Percentiles rank a stretch among this genome's conserved stretches.
Evolutionary conservation across 2,329 filamentous ascomycete species (phyloP).

Genomic region (Colletotrichum spinosum): DNA sequence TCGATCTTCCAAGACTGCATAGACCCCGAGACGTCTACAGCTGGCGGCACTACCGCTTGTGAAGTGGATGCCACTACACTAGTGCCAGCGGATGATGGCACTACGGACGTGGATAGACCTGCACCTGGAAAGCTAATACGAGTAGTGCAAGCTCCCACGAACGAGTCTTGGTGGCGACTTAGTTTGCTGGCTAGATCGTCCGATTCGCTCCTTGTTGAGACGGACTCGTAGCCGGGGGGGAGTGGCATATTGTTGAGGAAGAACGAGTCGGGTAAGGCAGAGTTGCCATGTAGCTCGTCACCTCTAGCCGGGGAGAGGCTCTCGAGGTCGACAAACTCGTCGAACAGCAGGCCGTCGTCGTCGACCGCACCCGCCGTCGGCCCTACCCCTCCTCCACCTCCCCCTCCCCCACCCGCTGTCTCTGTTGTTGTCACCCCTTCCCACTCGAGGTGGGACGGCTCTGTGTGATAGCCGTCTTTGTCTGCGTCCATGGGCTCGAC

Average conservation of each 20-base stretch:
- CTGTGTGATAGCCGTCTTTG: slow-evolving; percentile 29
- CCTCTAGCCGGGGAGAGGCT: slow-evolving; percentile 31
- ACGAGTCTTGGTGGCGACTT: slow-evolving; percentile 35
- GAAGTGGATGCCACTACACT: slow-evolving; percentile 25
- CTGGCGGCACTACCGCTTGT: slow-evolving; percentile 23
- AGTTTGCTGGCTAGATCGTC: slow-evolving; percentile 38
- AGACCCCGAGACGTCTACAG: slow-evolving; percentile 27
- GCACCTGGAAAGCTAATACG: slow-evolving; percentile 36
- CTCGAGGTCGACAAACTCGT: slow-evolving; percentile 45
- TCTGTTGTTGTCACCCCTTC: slow-evolving; percentile 30
- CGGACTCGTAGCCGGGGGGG: slow-evolving; percentile 29
- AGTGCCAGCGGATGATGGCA: slow-evolving; percentile 31
- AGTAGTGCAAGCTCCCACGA: slow-evolving; percentile 34
- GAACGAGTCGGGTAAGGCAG: slow-evolving; percentile 36
- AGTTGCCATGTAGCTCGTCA: slow-evolving; percentile 27
- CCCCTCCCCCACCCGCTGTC: slow-evolving; percentile 1
- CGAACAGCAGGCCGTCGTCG: slow-evolving; percentile 41
- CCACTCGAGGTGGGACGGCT: slow-evolving; percentile 30
- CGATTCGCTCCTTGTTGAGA: slow-evolving; percentile 37
- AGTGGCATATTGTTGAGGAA: slow-evolving; percentile 38
- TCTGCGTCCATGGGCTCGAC: slow-evolving; percentile 37
- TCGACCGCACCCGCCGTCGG: slow-evolving; percentile 17
- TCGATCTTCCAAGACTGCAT: slow-evolving; percentile 37
- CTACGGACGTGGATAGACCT: slow-evolving; percentile 37
- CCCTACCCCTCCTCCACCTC: slow-evolving; percentile 6